These are phyloP conservation scores for Triangularia setosa DNA, from an alignment of 2,329 filamentous ascomycete species.

Conservation along the genomic window DNA sequence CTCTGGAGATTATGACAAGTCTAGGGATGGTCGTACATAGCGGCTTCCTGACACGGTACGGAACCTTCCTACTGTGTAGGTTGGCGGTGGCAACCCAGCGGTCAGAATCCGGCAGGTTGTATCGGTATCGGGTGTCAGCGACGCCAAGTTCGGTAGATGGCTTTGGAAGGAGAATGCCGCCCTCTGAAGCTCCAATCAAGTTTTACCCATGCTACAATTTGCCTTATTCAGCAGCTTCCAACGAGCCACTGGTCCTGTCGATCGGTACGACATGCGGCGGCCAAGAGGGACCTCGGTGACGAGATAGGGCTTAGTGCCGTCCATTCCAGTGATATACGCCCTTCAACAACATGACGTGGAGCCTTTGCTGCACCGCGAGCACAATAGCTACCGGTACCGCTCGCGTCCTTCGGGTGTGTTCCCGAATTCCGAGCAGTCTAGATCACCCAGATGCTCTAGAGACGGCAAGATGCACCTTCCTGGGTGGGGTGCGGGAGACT, in stretches of 20 bases:
- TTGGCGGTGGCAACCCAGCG: not conserved
- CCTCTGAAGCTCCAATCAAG: not conserved
- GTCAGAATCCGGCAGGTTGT: slow-evolving; percentile 7
- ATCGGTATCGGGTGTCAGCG: not conserved
- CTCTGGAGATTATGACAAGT: not conserved
- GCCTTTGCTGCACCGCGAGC: not conserved
- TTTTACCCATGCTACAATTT: not conserved
- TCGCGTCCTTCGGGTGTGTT: not conserved
- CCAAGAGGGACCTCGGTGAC: slow-evolving; percentile 15
- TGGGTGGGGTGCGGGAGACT: not conserved
- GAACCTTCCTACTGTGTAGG: not conserved
- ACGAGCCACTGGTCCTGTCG: not conserved
- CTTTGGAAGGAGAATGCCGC: not conserved
- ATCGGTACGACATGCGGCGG: slow-evolving; percentile 8
- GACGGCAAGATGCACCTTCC: not conserved
- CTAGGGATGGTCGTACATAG: not conserved
- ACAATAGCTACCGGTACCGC: not conserved
- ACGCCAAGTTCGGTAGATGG: slow-evolving; percentile 9
- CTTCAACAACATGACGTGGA: slow-evolving; percentile 5
- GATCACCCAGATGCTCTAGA: not conserved
- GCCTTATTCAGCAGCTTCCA: not conserved
- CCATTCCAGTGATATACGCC: slow-evolving; percentile 1
- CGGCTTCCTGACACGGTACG: too few species aligned
- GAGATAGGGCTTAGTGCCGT: slow-evolving; percentile 22
- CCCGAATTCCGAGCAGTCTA: not conserved